These are phyloP conservation scores for Cercospora zeina DNA, from an alignment of 2,329 filamentous ascomycete species.

Conservation along the genomic window DNA sequence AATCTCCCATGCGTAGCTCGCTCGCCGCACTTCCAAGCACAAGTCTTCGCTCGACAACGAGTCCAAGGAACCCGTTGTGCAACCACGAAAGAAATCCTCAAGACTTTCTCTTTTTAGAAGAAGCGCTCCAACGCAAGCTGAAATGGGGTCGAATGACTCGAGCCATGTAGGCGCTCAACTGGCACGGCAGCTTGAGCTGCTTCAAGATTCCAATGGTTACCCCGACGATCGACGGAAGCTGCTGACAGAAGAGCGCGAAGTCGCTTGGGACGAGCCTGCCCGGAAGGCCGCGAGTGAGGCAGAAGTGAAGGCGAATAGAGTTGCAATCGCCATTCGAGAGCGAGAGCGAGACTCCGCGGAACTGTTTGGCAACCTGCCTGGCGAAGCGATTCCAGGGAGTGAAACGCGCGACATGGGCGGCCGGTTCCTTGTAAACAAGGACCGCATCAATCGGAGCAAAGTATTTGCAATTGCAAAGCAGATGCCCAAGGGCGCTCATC, in stretches of 20 bases:
- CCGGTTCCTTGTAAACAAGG: conserved; percentile 49
- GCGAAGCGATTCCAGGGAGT: conserved; percentile 45
- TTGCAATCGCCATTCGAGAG: conserved; percentile 46
- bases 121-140: neutral
- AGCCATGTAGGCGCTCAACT: neutral
- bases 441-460: conserved; percentile 53
- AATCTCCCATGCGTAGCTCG: neutral
- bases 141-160: conserved; percentile 6
- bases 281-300: conserved; percentile 30
- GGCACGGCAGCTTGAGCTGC: conserved; percentile 9
- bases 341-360: conserved; percentile 43
- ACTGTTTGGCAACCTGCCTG: conserved; percentile 47
- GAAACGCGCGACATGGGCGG: conserved; percentile 51
- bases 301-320: conserved; percentile 40
- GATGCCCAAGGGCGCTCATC: conserved; percentile 70
- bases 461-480: conserved; percentile 58
- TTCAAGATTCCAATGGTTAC: conserved; percentile 29
- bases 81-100: conserved; percentile 17
- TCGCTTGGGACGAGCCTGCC: conserved; percentile 44
- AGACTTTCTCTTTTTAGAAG: conserved; percentile 16
- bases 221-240: conserved; percentile 33
- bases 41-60: conserved; percentile 2
- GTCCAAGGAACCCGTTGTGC: neutral
- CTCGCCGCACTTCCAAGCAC: neutral
- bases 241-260: conserved; percentile 36